Conservation (phyloP, 2,329 filamentous ascomycete genomes). For the Aspergillus felis region DNA sequence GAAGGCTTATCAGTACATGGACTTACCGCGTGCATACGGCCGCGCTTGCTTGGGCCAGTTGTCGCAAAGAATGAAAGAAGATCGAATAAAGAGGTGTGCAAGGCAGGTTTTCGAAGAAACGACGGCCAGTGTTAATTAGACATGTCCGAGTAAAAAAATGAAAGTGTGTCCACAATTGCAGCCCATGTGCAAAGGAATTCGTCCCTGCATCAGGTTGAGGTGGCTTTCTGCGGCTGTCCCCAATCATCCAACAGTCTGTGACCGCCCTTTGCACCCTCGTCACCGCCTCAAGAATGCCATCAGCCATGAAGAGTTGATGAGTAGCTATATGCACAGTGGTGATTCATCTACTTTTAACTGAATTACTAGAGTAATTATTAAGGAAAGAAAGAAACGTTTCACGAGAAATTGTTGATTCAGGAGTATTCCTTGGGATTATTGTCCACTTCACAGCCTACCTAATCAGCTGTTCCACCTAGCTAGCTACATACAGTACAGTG, state of each 20-base stretch:
- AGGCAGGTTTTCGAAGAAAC: not conserved
- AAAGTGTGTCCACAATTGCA: not conserved
- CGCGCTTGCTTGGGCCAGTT: conserved; percentile 4
- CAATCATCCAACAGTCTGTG: not conserved
- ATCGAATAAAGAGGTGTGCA: not conserved
- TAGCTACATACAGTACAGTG: conserved; percentile 28
- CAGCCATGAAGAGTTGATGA: not conserved
- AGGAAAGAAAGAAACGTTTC: not conserved
- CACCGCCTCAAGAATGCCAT: not conserved
- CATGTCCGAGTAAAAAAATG: not conserved
- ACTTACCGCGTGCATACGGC: not conserved
- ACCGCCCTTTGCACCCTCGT: not conserved
- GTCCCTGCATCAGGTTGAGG: not conserved
- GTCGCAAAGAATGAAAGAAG: not conserved
- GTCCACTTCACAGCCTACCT: conserved; percentile 7
- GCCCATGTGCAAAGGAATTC: not conserved
- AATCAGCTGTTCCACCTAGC: conserved; percentile 17
- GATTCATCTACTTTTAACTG: no score
- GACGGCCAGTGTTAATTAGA: not conserved
- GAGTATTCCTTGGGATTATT: conserved; percentile 7
- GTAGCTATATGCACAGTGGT: not conserved
- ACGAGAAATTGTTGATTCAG: not conserved
- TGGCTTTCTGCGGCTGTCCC: not conserved
- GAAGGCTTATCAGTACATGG: not conserved
- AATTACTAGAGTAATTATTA: no score